A percentile compares a stretch with the other conserved stretches of the same genome.
Evolutionary conservation across 179 eudicot genomes (phyloP).

Genomic region (Drosera spatulata): DNA sequence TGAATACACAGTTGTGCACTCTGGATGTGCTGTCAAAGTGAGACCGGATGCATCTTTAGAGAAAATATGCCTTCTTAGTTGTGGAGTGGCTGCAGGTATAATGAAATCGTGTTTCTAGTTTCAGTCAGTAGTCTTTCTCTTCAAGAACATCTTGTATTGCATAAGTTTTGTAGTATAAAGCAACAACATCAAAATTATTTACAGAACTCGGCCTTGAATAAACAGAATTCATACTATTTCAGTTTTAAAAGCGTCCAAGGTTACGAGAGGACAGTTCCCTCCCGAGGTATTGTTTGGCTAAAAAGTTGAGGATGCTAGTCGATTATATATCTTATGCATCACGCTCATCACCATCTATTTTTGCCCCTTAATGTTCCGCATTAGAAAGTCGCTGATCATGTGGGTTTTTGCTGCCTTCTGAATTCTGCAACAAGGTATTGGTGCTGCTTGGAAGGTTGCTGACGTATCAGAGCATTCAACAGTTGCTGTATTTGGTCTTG

Average conservation of each 20-base stretch:
- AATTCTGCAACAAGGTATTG: constrained; percentile 41
- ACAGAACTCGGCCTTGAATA: too few relatives aligned
- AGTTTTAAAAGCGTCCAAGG: too few relatives aligned
- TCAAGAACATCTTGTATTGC: too few relatives aligned
- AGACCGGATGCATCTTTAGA: constrained; percentile 70
- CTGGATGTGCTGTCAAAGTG: constrained; percentile 95
- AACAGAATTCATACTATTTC: too few relatives aligned
- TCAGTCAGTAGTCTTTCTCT: background rate
- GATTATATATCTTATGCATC: background rate
- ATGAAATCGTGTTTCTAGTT: background rate
- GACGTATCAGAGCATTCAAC: constrained; percentile 61
- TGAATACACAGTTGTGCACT: constrained; percentile 90
- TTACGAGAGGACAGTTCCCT: too few relatives aligned
- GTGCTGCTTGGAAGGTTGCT: constrained; percentile 98
- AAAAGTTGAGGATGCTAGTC: too few relatives aligned
- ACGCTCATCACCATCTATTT: background rate
- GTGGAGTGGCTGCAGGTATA: constrained; percentile 95
- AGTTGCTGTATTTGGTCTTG: constrained; percentile 81
- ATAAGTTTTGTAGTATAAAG: too few relatives aligned
- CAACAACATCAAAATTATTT: too few relatives aligned
- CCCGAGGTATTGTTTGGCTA: too few relatives aligned
- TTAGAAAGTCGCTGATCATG: background rate
- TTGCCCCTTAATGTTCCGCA: background rate
- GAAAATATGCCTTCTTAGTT: constrained; percentile 85
- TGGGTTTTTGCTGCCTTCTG: background rate